Percentiles rank a stretch among this genome's conserved stretches.
These are phyloP conservation scores for Wallacemonas sp. DNA, from an alignment of 208 protist species.

Conservation along the genomic window DNA sequence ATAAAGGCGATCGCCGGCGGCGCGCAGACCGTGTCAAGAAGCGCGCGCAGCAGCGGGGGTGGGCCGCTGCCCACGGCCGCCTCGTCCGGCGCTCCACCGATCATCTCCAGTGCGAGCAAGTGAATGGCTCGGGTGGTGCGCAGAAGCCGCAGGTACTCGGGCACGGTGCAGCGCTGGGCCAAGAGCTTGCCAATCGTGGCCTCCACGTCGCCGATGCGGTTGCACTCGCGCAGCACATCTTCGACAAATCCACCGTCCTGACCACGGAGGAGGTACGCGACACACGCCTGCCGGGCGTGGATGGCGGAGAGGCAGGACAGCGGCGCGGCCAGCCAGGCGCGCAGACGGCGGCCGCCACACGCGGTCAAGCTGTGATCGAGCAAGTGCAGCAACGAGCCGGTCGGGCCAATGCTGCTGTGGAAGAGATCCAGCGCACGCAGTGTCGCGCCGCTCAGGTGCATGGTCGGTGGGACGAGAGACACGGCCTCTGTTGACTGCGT, in stretches of 20 bases:
- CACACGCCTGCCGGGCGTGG: constrained; percentile 42
- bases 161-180: constrained; percentile 68
- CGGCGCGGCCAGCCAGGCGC: constrained; percentile 69
- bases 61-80: not conserved
- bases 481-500: no score
- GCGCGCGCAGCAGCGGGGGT: constrained; percentile 30
- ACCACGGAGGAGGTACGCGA: constrained; percentile 45
- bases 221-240: constrained; percentile 69
- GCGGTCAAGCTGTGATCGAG: constrained; percentile 75
- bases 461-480: constrained; percentile 20
- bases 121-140: constrained; percentile 42
- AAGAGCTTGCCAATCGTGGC: constrained; percentile 73
- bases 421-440: constrained; percentile 87
- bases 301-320: constrained; percentile 41
- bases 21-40: constrained; percentile 31
- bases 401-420: constrained; percentile 49
- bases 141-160: constrained; percentile 76
- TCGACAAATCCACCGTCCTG: constrained; percentile 41
- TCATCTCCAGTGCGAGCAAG: constrained; percentile 26
- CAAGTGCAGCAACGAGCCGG: constrained; percentile 58
- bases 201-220: constrained; percentile 75
- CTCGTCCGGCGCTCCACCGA: not conserved
- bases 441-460: constrained; percentile 64
- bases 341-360: constrained; percentile 61
- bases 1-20: constrained; percentile 36